Base-by-base conservation (phyloP, 345 rosid genomes). In the Euphorbia tirucalli region DNA sequence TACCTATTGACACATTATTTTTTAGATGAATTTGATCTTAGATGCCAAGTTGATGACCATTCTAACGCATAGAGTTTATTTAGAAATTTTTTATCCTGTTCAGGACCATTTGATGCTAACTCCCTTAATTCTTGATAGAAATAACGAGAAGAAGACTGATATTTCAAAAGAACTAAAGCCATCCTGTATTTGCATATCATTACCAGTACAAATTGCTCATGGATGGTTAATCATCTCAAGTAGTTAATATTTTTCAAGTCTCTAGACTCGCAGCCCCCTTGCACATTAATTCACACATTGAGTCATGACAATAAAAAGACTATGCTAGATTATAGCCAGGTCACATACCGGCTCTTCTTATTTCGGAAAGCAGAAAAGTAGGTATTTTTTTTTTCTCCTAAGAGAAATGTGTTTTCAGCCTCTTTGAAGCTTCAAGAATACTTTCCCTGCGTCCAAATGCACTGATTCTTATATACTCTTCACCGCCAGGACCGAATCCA, bases 401-500 rank as follows among this genome's bases (percentile, higher is more conserved):
- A 16, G 24, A 55, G 55, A 65, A 10, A 14, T 15, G 16, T 2
- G 48, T 68, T 55, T 80, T 65, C 31, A 90, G 77, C 80, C 94
- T 87, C 77, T 61, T 65, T 37, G 92, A 80, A 44, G 95, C 98
- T 82, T 93, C 92, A 37, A 85, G 10, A 32, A 89, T 83, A 41
- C 35, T 44, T 7, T 82, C 83, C 73, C 82, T 78, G 5, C 48
- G 78, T 66, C 91, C 96, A 72, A 91, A 89, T 7, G 97, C 90
- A 72, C 93, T 83, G n/a, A 93, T 71, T 72, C 97, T 85, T 14
- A 93, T 65, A 59, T 82, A 88, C 73, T 82, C 98, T 70, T 86
- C 90, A 13, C 97, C 98, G 22, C 81, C 90, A 0, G 93, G 98
- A 44, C 97, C 97, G 25, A 93, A 90, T 22, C 95, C 91, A 11